Base-by-base conservation (phyloP, 2,329 filamentous ascomycete species). In the Cercospora sp. region DNA sequence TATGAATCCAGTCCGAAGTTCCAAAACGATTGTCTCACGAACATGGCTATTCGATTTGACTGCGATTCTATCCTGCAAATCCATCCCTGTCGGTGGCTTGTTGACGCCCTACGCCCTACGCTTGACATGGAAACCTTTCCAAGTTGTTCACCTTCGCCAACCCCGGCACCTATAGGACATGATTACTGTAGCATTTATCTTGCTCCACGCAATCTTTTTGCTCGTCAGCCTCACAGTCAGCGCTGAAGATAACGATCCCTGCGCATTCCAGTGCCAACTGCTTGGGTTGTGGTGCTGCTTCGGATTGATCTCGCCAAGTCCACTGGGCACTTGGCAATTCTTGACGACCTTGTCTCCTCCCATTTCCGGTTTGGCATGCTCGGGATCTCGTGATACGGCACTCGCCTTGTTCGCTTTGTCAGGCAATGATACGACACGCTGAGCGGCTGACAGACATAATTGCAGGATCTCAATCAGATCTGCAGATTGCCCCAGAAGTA, bases 271-370 rank as follows among this genome's bases (percentile, higher is more conserved):
- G 28, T 30, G n/a, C 60, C 60, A 51, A 51, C 23, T n/a, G 23
- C 42, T 62, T 42, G 60, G 42, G 42, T 62, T 7, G 23, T 20
- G 23, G 58, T 20, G 28, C 23, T 28, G 60, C 18, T 48, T 45
- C 36, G 23, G 12, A 20, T 28, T 30, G 12, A 55, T 59, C 55
- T 23, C 48, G 61, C 61, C 61, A 63, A 63, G 42, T 40, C 55
- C 26, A 7, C 61, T 55, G 28, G 42, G 61, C 61, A 30, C 61
- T 63, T 63, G 61, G 61, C 61, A n/a, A 18, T 18, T 63, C 61
- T 63, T 63, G 61, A 20, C 16, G 7, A 23, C 45, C 61, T 63
- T 63, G 42, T 31, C 61, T 63, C 61, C 61, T 63, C 42, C 61
- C 45, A 18, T 57, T 63, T 63, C 7, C 51, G 61, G 59, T 23